A percentile compares a stretch with the other conserved stretches of the same genome.
These are phyloP conservation scores for Taiozyma onychis DNA, from an alignment of 1,139 yeast species.

Conservation along the genomic window DNA sequence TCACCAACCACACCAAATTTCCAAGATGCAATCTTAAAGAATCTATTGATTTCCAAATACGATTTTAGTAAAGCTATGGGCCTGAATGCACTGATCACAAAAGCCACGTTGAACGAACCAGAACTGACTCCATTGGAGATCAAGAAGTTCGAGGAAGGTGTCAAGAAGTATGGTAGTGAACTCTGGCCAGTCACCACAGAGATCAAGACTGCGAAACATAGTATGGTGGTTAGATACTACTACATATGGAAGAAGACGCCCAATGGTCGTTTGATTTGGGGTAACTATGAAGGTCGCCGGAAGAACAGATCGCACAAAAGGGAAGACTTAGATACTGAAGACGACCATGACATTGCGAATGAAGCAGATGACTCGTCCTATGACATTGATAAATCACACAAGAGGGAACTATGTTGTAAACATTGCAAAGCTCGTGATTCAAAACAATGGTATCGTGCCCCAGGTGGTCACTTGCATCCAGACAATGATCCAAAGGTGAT, in stretches of 20 bases:
- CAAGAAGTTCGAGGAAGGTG: constrained; percentile 68
- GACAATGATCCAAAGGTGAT: constrained; percentile 34
- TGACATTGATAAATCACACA: constrained; percentile 24
- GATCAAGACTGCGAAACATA: constrained; percentile 63
- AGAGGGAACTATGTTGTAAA: constrained; percentile 31
- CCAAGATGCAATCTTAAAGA: constrained; percentile 61
- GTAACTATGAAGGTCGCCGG: constrained; percentile 67
- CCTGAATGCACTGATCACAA: constrained; percentile 39
- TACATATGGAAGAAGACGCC: constrained; percentile 89
- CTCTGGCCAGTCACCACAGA: constrained; percentile 64
- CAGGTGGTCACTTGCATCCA: constrained; percentile 41
- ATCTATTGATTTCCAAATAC: constrained; percentile 47
- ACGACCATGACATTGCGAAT: constrained; percentile 25
- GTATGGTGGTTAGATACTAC: constrained; percentile 80
- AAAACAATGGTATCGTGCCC: constrained; percentile 63
- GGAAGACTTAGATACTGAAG: constrained; percentile 28
- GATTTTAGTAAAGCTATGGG: constrained; percentile 40
- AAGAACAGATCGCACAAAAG: constrained; percentile 35
- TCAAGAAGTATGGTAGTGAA: constrained; percentile 71
- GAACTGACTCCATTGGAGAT: constrained; percentile 62
- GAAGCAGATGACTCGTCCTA: constrained; percentile 36
- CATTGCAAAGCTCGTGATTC: constrained; percentile 55
- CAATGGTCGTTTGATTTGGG: constrained; percentile 77
- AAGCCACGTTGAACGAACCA: constrained; percentile 67
- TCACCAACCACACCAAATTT: constrained; percentile 64